phyloP scores from a whole-genome alignment of 257 asterid genomes.

The Gentiana straminea region DNA sequence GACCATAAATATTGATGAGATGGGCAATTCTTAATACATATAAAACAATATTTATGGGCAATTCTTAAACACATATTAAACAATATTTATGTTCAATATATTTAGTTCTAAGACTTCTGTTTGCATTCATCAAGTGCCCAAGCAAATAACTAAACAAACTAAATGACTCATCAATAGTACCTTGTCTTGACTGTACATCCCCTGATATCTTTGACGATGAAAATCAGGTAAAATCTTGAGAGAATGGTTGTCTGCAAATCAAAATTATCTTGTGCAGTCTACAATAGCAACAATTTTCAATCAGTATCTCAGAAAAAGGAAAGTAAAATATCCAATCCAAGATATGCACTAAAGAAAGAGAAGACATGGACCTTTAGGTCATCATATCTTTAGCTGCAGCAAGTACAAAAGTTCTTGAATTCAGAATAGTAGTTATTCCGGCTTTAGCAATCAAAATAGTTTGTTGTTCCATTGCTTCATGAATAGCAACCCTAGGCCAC shows the following conservation, averaged over 20 bases:
- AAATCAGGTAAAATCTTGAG: too few relatives aligned
- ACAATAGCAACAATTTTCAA: too few relatives aligned
- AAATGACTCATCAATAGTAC: conserved; percentile 20
- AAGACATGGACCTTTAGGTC: conserved; percentile 69
- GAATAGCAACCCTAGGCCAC: conserved; percentile 84
- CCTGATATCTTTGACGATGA: too few relatives aligned
- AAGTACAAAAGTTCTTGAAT: conserved; percentile 95
- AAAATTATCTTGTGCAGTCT: too few relatives aligned
- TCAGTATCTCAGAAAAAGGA: conserved; percentile 7
- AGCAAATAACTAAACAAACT: not conserved
- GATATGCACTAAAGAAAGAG: not conserved
- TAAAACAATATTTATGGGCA: too few relatives aligned
- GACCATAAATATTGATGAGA: too few relatives aligned
- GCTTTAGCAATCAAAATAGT: conserved; percentile 99
- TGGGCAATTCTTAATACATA: too few relatives aligned
- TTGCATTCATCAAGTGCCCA: not conserved
- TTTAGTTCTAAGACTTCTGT: not conserved
- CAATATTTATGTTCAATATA: not conserved
- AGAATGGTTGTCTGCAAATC: too few relatives aligned
- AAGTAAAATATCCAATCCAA: conserved; percentile 1
- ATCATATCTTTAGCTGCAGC: conserved; percentile 99
- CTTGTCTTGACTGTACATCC: conserved; percentile 91
- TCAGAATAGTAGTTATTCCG: conserved; percentile 97
- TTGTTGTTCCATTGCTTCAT: conserved; percentile 99
- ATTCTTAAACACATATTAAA: too few relatives aligned